Base-by-base conservation (phyloP, 2,329 filamentous ascomycete genomes). In the Coniochaeta hoffmannii region DNA sequence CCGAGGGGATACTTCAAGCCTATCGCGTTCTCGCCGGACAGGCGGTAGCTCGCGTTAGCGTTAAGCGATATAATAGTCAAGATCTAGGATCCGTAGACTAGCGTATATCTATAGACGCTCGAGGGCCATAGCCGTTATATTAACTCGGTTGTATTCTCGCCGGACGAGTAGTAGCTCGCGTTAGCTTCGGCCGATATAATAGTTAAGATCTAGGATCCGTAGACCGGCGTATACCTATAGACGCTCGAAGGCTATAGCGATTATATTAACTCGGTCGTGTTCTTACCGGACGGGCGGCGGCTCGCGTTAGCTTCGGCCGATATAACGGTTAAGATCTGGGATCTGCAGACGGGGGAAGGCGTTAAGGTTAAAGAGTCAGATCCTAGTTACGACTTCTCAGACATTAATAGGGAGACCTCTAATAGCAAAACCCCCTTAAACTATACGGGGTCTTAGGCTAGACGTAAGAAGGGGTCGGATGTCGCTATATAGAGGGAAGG, bases 281-380 rank as follows among this genome's bases (percentile, higher is more conserved):
- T 62, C 61, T 62, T 60, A n/a, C 56, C 55, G 32, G 57, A 63
- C 44, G 57, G 58, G 34, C 54, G 35, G 53, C 30, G 19, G 36
- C 17, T 61, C 5, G 60, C 44, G 24, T 53, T 57, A 15, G 60
- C 28, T 12, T 61, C 59, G 19, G 9, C 35, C 38, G 58, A 61
- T n/a, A 36, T 36, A 14, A 36, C 34, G 15, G 15, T 36, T 15
- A 30, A 31, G 49, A 31, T 55, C 22, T 52, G 51, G 56, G 36
- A 59, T 36, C 34, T 14, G 34, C 9, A 36, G 34, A 36, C 34
- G 30, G 30, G 30, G 7, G 30, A 32, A 32, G 30, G 30, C 30
- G 30, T 32, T 32, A 12, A 32, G 30, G 30, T 32, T 32, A 12
- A 32, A 32, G 30, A 32, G 30, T 32, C 30, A 32, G 30, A 32